phyloP scores from a whole-genome alignment of 192 early-diverging fungal species.

The Radiomyces spectabilis region DNA sequence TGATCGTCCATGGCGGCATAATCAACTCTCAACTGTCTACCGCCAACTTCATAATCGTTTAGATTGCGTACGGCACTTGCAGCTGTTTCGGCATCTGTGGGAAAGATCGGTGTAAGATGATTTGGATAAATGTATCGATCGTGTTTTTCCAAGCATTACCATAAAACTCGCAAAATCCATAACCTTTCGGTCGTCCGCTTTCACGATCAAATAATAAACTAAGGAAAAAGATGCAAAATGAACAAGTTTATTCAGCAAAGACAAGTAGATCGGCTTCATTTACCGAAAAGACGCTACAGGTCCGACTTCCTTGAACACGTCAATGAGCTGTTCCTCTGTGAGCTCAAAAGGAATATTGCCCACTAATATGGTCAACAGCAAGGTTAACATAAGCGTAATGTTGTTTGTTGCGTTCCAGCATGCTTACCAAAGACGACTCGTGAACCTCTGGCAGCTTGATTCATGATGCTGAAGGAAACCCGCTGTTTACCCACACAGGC shows the following conservation, averaged over 20 bases:
- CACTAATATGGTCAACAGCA: conserved; percentile 21
- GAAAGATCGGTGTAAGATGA: background rate
- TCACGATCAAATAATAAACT: conserved; percentile 91
- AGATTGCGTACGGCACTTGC: conserved; percentile 91
- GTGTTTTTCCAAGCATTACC: too few relatives aligned
- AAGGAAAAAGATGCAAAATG: too few relatives aligned
- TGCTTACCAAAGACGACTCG: too few relatives aligned
- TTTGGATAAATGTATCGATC: background rate
- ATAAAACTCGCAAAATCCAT: conserved; percentile 89
- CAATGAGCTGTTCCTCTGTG: conserved; percentile 87
- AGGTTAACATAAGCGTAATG: too few relatives aligned
- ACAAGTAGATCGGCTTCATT: too few relatives aligned
- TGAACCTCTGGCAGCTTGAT: too few relatives aligned
- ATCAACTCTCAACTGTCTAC: conserved; percentile 83
- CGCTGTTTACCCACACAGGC: too few relatives aligned
- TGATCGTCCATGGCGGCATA: conserved; percentile 75
- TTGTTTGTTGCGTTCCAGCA: too few relatives aligned
- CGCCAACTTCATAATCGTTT: conserved; percentile 84
- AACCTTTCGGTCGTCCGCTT: conserved; percentile 82
- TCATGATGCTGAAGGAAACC: too few relatives aligned
- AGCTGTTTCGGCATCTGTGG: conserved; percentile 77
- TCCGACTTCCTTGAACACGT: conserved; percentile 90
- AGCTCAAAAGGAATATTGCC: conserved; percentile 85
- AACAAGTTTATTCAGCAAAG: too few relatives aligned
- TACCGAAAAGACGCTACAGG: conserved; percentile 71